These are phyloP conservation scores for Alisma plantagoaquatica DNA, from an alignment of 106 monocot genomes.

Conservation along the genomic window DNA sequence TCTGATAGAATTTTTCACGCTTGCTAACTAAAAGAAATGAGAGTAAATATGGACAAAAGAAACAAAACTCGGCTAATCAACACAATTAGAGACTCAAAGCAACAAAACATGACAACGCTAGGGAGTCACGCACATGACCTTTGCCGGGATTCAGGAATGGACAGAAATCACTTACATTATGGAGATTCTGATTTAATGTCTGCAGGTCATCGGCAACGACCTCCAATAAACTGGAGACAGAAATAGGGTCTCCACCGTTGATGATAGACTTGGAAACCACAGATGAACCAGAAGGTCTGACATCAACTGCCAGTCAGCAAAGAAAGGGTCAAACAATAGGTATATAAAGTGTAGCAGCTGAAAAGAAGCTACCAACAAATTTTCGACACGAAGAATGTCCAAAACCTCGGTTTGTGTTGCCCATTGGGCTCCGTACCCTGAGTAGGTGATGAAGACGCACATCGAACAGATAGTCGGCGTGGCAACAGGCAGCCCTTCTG, in stretches of 20 bases:
- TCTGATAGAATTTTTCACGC: no score
- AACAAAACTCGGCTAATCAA: neutral
- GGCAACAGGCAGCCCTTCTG: constrained; percentile 3
- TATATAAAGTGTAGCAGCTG: neutral
- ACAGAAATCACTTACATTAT: constrained; percentile 44
- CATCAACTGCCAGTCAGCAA: constrained; percentile 16
- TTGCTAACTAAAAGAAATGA: neutral
- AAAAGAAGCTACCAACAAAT: neutral
- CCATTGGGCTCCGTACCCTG: constrained; percentile 15
- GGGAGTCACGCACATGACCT: neutral
- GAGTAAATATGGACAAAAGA: neutral
- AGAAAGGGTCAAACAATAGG: neutral
- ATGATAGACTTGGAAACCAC: neutral
- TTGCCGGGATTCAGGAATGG: neutral
- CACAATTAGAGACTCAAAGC: neutral
- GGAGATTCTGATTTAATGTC: constrained; percentile 59
- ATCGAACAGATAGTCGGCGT: constrained; percentile 43
- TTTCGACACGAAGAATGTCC: neutral
- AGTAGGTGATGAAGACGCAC: constrained; percentile 32
- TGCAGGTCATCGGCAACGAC: constrained; percentile 49
- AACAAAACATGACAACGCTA: neutral
- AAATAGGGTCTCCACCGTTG: constrained; percentile 15
- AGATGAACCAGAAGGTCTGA: neutral
- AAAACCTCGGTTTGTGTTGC: no score
- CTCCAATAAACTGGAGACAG: constrained; percentile 45